Percentiles rank a stretch among this genome's conserved stretches.
Evolutionary conservation across 495 filamentous ascomycete species (phyloP).

Genomic region (Bryoglossum gracile): DNA sequence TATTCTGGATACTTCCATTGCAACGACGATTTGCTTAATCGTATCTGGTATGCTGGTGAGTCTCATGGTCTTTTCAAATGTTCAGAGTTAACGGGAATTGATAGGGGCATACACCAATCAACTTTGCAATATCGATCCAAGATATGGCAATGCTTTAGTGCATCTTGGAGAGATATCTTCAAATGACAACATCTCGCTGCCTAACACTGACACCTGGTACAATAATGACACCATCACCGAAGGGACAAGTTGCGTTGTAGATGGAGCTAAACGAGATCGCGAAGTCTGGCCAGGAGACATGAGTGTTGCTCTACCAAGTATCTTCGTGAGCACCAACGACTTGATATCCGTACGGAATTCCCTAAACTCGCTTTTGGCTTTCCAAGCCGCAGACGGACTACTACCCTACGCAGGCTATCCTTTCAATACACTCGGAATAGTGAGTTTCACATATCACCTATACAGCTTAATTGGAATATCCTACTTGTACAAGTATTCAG

Average conservation of each 20-base stretch:
- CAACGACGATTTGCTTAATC: constrained; percentile 49
- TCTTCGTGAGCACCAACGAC: constrained; percentile 50
- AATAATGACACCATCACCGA: constrained; percentile 8
- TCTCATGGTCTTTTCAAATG: not conserved
- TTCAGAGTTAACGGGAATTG: no score
- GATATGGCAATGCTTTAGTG: constrained; percentile 7
- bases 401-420: constrained; percentile 8
- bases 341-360: constrained; percentile 52
- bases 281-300: constrained; percentile 53
- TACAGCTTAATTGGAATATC: constrained; percentile 55
- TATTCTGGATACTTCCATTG: constrained; percentile 56
- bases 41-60: constrained; percentile 49
- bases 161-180: constrained; percentile 1
- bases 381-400: constrained; percentile 1
- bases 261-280: constrained; percentile 51
- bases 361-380: constrained; percentile 29
- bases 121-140: constrained; percentile 12
- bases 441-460: constrained; percentile 44
- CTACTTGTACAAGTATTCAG: constrained; percentile 50
- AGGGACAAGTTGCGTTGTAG: constrained; percentile 30
- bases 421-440: not conserved
- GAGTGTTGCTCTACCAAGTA: constrained; percentile 47
- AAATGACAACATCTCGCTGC: not conserved
- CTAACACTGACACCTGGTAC: constrained; percentile 5
- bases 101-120: constrained; percentile 54